These are phyloP conservation scores for Taiwanofungus camphoratus DNA, from an alignment of 1,284 basidiomycete species.

Conservation along the genomic window DNA sequence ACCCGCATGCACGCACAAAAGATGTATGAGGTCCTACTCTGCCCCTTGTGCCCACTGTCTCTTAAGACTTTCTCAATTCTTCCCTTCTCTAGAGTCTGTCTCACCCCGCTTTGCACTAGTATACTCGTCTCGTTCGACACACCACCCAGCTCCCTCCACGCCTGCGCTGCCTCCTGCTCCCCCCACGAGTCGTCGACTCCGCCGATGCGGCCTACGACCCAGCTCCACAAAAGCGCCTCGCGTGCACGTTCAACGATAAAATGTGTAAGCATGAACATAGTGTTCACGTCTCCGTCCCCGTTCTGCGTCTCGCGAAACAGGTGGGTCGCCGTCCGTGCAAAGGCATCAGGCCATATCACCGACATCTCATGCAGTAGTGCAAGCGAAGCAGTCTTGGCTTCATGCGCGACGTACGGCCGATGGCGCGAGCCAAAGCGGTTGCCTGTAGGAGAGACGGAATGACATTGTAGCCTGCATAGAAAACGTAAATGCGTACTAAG, in stretches of 20 bases:
- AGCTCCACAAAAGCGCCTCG: constrained; percentile 37
- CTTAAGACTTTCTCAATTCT: constrained; percentile 14
- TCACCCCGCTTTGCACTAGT: constrained; percentile 12
- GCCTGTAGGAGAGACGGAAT: constrained; percentile 16
- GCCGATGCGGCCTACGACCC: constrained; percentile 30
- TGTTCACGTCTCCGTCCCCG: constrained; percentile 28
- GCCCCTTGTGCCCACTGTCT: constrained; percentile 14
- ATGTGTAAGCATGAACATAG: constrained; percentile 31
- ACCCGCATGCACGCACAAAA: constrained; percentile 26
- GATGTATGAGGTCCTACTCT: constrained; percentile 18
- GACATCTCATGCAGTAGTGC: constrained; percentile 29
- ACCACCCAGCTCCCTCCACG: constrained; percentile 35
- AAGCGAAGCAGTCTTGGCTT: constrained; percentile 29
- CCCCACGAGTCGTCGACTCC: constrained; percentile 26
- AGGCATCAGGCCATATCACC: constrained; percentile 23
- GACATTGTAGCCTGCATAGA: neutral
- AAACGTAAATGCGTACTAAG: constrained; percentile 17
- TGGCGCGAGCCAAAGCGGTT: constrained; percentile 31
- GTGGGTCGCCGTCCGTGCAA: constrained; percentile 27
- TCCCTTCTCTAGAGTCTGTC: constrained; percentile 17
- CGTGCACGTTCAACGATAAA: constrained; percentile 35
- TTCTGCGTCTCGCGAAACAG: constrained; percentile 29
- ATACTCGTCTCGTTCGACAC: constrained; percentile 11
- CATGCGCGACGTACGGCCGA: constrained; percentile 36
- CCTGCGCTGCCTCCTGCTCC: constrained; percentile 20